Evolutionary conservation across 441 rosid species (phyloP).

Genomic region (Pelargonium exstipulatum): DNA sequence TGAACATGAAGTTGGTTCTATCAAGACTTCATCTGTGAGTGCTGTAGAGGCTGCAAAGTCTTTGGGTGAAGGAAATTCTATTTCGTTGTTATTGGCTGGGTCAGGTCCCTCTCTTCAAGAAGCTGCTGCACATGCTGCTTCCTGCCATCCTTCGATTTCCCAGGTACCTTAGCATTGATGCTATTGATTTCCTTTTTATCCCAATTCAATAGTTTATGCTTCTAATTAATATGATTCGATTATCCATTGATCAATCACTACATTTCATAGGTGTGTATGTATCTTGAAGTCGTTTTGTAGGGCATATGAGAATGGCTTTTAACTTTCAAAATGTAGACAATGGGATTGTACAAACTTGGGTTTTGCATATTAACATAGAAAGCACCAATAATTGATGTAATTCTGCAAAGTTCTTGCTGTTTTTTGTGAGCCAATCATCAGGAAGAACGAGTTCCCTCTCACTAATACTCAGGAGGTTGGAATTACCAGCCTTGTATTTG

Average conservation of each 20-base stretch:
- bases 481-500: too few species aligned
- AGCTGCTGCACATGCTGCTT: conserved; percentile 67
- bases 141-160: conserved; percentile 69
- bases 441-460: too few species aligned
- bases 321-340: background rate
- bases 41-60: conserved; percentile 71
- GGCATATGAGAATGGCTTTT: background rate
- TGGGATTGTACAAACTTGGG: too few species aligned
- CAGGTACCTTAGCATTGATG: conserved; percentile 32
- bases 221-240: conserved; percentile 2
- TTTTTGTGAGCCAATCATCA: too few species aligned
- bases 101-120: conserved; percentile 65
- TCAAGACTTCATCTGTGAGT: conserved; percentile 53
- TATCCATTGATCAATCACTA: background rate
- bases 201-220: background rate
- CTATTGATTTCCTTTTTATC: background rate
- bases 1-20: conserved; percentile 64
- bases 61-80: conserved; percentile 42
- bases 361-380: too few species aligned
- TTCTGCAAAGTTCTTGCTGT: background rate
- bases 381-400: background rate
- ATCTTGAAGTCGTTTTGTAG: conserved; percentile 2
- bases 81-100: conserved; percentile 75
- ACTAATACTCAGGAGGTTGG: too few species aligned
- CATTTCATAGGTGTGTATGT: background rate